A percentile compares a stretch with the other conserved stretches of the same genome.
phyloP scores from a whole-genome alignment of 2,329 filamentous ascomycete genomes.

The Sporothrix humicola region DNA sequence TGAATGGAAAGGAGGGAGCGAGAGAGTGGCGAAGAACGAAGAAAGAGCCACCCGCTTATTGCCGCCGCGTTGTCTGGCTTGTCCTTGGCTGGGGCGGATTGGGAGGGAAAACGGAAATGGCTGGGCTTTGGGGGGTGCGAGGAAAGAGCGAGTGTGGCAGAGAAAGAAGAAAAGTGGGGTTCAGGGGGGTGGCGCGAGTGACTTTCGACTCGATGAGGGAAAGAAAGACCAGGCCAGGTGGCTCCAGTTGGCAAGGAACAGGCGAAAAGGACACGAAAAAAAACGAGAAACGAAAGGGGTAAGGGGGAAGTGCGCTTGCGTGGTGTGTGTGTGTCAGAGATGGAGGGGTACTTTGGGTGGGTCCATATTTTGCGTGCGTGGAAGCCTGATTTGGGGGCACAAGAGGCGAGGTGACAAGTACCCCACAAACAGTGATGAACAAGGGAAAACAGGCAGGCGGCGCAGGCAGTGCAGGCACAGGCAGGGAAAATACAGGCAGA shows the following conservation, averaged over 20 bases:
- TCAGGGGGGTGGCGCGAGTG: slow-evolving; percentile 31
- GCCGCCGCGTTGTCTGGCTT: slow-evolving; percentile 33
- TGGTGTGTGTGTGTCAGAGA: slow-evolving; percentile 32
- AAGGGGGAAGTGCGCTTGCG: slow-evolving; percentile 3
- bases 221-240: slow-evolving; percentile 41
- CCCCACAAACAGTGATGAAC: slow-evolving; percentile 35
- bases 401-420: slow-evolving; percentile 41
- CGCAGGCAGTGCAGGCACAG: slow-evolving; percentile 29
- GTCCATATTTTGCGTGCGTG: slow-evolving; percentile 35
- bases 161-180: slow-evolving; percentile 36
- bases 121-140: slow-evolving; percentile 32
- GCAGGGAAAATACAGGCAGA: slow-evolving; percentile 30
- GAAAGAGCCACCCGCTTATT: slow-evolving; percentile 35
- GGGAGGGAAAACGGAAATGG: slow-evolving; percentile 33
- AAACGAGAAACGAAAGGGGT: neutral
- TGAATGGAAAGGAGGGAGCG: slow-evolving; percentile 25
- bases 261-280: slow-evolving; percentile 12
- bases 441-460: slow-evolving; percentile 23
- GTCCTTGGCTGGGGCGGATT: slow-evolving; percentile 38
- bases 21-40: slow-evolving; percentile 25
- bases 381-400: slow-evolving; percentile 44
- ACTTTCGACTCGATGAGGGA: slow-evolving; percentile 23
- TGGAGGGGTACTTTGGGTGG: slow-evolving; percentile 43
- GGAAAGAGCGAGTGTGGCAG: slow-evolving; percentile 19
- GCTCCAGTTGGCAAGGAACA: slow-evolving; percentile 44